Evolutionary conservation across 108 stramenopile genomes (phyloP), one percentile per base, ranked within the genome.

Genomic region (Pseudonitzschia pungens): DNA sequence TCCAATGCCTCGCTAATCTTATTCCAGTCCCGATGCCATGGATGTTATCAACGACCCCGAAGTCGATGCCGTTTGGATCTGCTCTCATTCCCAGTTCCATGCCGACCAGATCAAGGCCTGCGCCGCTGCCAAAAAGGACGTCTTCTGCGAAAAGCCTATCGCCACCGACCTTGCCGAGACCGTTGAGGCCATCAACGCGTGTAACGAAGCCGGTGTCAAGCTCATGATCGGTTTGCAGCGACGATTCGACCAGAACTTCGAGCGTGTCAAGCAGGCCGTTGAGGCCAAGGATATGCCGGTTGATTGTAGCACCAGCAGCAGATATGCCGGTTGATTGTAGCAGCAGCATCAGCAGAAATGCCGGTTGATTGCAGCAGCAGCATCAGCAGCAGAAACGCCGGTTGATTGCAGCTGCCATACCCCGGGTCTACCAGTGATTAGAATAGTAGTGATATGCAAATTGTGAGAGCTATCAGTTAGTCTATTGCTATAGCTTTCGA

Each of bases 1-100:
- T n/a, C n/a, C n/a, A n/a, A n/a, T n/a, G n/a, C n/a, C n/a, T n/a
- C n/a, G n/a, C n/a, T n/a, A n/a, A n/a, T n/a, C n/a, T n/a, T n/a
- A n/a, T n/a, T n/a, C n/a, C n/a, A n/a, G n/a, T n/a, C n/a, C n/a
- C 32, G 90, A 94, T 81, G 95, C 95, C 31, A 90, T 89, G 90
- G 93, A 94, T 22, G 96, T 98, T 7, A 98, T 98, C 81, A 92
- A 79, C 27, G 90, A 96, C 69, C 96, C 96, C 11, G 93, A 96
- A 1, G 95, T 96, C 22, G 95, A 98, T 78, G 97, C 97, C 31
- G 96, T 98, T 14, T 98, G 97, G 97, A 96, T 98, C 74, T 98
- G 97, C 82, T 96, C 95, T 29, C 97, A 96, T 10, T 93, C 91
- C 32, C 84, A 86, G 58, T 93, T 55, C 81, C 97, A 97, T 84